Conservation (phyloP, 148 eudicot genomes). For the Persicaria maculosa region DNA sequence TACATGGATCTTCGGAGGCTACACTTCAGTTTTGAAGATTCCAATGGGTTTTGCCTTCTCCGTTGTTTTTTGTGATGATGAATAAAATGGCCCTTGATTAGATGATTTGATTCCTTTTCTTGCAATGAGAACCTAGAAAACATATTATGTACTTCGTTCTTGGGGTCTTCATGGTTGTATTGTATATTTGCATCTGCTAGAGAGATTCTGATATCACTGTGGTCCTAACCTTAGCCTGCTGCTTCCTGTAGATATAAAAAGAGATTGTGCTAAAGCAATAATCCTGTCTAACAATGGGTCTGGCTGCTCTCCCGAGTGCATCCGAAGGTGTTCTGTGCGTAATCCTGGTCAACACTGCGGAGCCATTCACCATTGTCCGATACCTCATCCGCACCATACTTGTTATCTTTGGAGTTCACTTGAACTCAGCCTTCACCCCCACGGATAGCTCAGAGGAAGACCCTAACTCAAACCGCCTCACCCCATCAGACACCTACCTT, state of each 20-base stretch:
- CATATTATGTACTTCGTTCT: too few relatives aligned
- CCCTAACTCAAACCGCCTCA: constrained; percentile 11
- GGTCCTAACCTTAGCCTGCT: not conserved
- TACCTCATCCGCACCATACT: constrained; percentile 33
- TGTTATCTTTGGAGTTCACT: constrained; percentile 30
- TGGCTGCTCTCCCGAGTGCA: constrained; percentile 36
- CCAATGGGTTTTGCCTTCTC: too few relatives aligned
- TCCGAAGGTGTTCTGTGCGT: constrained; percentile 45
- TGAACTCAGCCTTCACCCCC: constrained; percentile 29
- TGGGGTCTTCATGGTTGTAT: not conserved
- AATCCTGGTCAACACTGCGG: constrained; percentile 39
- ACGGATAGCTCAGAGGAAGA: constrained; percentile 16
- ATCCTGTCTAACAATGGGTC: constrained; percentile 27
- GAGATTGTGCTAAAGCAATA: too few relatives aligned
- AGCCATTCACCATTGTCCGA: constrained; percentile 30
- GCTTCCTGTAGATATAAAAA: not conserved
- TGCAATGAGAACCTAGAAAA: too few relatives aligned
- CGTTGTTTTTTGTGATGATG: too few relatives aligned
- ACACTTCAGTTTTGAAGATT: too few relatives aligned
- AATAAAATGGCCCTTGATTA: too few relatives aligned
- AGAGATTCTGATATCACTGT: too few relatives aligned
- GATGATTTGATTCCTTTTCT: too few relatives aligned
- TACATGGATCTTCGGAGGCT: too few relatives aligned
- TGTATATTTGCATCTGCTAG: not conserved
- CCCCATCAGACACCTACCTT: constrained; percentile 32